Evolutionary conservation across 768 basidiomycete genomes (phyloP), one percentile per base, ranked within the genome.

Genomic region (Leccinum truebloodii): DNA sequence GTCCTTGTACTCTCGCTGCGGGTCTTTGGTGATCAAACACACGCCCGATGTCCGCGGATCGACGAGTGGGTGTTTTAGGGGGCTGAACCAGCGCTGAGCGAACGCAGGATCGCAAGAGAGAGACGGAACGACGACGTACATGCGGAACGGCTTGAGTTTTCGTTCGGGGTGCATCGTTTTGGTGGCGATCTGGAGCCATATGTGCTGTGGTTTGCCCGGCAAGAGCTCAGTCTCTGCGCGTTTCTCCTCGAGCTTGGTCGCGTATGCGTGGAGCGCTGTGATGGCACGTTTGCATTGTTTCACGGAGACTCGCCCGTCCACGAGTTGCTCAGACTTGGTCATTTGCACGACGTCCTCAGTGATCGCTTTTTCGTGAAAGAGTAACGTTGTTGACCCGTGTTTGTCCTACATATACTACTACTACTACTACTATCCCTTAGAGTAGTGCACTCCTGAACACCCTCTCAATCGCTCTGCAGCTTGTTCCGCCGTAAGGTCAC

Each of bases 1-100:
- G 71, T 96, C 93, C 75, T 99, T 99, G 82, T 98, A 99, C 71
- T 94, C 83, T 50, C 96, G 81, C 68, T 98, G 96, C 2, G 96
- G 96, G 73, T 96, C 93, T 77, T 98, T 98, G 54, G 90, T 90
- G 75, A 99, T 89, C 54, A 99, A 80, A 74, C 95, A 98, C 54
- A 99, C 81, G 10, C 89, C 76, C 6, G 86, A 86, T 14, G 83
- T 86, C 54, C 90, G 86, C 13, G 90, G 96, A 79, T 92, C 95
- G 69, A 92, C 85, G 62, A 93, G 76, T 34, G 90, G 90, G 71
- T 97, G 83, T 41, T 83, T 85, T 50, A 99, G 81, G 6, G 90
- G 87, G 59, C 94, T 73, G 56, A 53, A 32, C 13, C 60, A 35
- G 14, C 20, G 2, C 1, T 60, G 57, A 66, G 66, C 18, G 20